Conservation (phyloP, 768 basidiomycete species). For the Panaeolus cyanescens region DNA sequence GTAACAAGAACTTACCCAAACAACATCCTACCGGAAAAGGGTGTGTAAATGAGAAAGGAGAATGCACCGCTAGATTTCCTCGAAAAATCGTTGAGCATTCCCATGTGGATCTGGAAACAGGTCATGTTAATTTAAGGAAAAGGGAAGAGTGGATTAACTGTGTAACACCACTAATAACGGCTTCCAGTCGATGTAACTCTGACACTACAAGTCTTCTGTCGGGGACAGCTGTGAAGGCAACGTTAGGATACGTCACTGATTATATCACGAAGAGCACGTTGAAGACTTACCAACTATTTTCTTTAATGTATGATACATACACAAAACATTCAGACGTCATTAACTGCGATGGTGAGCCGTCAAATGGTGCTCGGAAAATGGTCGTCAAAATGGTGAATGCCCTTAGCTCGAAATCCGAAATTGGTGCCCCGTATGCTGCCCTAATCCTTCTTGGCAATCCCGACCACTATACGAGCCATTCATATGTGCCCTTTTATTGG, state of each 20-base stretch:
- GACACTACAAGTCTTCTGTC: slow-evolving; percentile 40
- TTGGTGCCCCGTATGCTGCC: slow-evolving; percentile 37
- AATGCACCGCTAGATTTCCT: slow-evolving; percentile 38
- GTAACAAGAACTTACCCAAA: background rate
- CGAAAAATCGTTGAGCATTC: slow-evolving; percentile 15
- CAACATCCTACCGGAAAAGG: slow-evolving; percentile 8
- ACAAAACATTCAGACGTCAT: slow-evolving; percentile 24
- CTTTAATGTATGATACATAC: slow-evolving; percentile 26
- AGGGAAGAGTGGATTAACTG: slow-evolving; percentile 38
- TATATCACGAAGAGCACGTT: slow-evolving; percentile 43
- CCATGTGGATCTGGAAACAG: slow-evolving; percentile 23
- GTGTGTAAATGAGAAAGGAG: slow-evolving; percentile 26
- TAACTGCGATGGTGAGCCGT: slow-evolving; percentile 4
- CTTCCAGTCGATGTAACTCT: slow-evolving; percentile 34
- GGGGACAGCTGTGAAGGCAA: slow-evolving; percentile 39
- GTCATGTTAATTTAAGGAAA: slow-evolving; percentile 30
- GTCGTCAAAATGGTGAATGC: slow-evolving; percentile 38
- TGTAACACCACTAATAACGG: slow-evolving; percentile 25
- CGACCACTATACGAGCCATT: slow-evolving; percentile 40
- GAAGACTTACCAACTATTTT: slow-evolving; percentile 40
- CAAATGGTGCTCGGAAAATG: slow-evolving; percentile 27
- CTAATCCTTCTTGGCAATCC: slow-evolving; percentile 34
- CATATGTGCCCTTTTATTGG: slow-evolving; percentile 36
- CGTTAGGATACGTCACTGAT: slow-evolving; percentile 40
- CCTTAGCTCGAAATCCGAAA: slow-evolving; percentile 33